Percentiles rank a stretch among this genome's conserved stretches.
Conservation (phyloP, 306 rosid species). For the Canavalia ensiformis region DNA sequence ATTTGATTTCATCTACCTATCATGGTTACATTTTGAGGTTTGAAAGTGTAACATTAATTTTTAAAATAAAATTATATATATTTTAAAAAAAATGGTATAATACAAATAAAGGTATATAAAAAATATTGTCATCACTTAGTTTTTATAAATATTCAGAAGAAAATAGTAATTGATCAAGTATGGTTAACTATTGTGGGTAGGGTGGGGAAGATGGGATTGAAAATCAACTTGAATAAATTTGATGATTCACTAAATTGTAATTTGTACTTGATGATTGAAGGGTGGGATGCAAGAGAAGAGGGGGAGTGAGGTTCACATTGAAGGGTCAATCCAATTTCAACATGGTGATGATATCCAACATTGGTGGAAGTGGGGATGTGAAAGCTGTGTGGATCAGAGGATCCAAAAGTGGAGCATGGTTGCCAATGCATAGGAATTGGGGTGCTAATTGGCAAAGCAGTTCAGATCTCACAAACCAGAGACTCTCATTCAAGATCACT, state of each 20-base stretch:
- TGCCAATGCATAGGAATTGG: conserved; percentile 85
- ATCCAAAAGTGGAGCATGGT: conserved; percentile 62
- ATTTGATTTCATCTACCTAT: not conserved
- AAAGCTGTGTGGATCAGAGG: conserved; percentile 72
- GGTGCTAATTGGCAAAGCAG: conserved; percentile 89
- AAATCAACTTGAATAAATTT: not conserved
- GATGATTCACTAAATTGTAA: not conserved
- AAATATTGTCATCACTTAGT: not conserved
- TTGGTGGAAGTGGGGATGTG: conserved; percentile 83
- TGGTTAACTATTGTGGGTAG: too few species aligned
- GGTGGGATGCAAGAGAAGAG: conserved; percentile 80
- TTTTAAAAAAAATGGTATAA: not conserved
- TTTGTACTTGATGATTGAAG: conserved; percentile 36
- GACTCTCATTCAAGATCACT: conserved; percentile 72
- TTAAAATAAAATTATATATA: not conserved
- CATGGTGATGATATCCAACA: conserved; percentile 89
- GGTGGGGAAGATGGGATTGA: not conserved
- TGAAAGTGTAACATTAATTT: not conserved
- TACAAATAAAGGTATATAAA: too few species aligned
- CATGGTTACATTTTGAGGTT: not conserved
- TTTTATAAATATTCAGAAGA: not conserved
- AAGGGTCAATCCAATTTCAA: conserved; percentile 77
- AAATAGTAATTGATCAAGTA: not conserved
- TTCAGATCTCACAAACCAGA: conserved; percentile 66
- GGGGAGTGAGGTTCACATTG: conserved; percentile 84